Base-by-base conservation (phyloP, 176 grass and related monocot genomes). In the Aegilops bicornis region DNA sequence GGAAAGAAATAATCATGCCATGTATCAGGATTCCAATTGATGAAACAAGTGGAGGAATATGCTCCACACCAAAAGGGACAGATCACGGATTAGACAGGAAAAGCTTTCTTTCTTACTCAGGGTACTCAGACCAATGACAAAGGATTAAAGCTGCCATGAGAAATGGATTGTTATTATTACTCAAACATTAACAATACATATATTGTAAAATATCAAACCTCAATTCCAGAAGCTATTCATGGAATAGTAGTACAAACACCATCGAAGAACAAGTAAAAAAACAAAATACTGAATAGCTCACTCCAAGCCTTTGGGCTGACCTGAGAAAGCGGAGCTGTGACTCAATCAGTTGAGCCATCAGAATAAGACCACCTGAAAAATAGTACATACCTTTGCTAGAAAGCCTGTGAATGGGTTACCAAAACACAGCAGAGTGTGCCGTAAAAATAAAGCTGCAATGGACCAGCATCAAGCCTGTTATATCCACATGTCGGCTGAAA, bases 401-500 rank as follows among this genome's bases (percentile, higher is more conserved):
- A 91, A 80, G 85, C 67, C 74, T 84, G 89, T 37, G 14, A 84
- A 84, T 83, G 65, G 23, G 80, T 66, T 87, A 84, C 80, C 80
- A 83, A 89, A 76, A 87, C 74, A 27, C 66, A 90, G 66, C 70
- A 84, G 78, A 65, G 69, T 79, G 76, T 73, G 65, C 42, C 67
- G 7, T 63, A 54, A 45, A 77, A 83, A 78, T 65, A 73, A 65
- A 83, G 73, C 63, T 76, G 69, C 82, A 64, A 64, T 58, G 56
- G 82, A 74, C 66, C 59, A 12, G 37, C 31, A 86, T 72, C 84
- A 65, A 40, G 24, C 32, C 58, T 59, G 74, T 24, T 87, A 77
- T 62, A 71, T 73, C 66, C 42, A 79, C 79, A 87, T 79, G 65
- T 79, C 31, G 14, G 27, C 67, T 80, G 59, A 67, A 84, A 67